Evolutionary conservation across 805 yeast genomes (phyloP), one percentile per base, ranked within the genome.

Genomic region (Metschnikowia vanudenii): DNA sequence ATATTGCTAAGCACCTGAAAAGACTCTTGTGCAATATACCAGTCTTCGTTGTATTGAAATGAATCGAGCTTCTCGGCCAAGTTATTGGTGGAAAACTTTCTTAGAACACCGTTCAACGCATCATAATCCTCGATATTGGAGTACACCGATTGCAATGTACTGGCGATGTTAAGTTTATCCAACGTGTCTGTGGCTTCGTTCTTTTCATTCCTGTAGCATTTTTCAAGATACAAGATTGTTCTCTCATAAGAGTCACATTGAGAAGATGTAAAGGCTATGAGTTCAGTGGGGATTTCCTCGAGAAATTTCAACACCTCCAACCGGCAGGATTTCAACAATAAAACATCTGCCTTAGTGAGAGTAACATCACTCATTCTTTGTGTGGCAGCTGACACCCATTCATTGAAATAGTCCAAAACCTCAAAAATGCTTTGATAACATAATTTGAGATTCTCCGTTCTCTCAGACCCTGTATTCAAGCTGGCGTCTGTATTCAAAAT

Each of bases 51-150:
- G 54, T 87, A 90, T 55, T 89, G 94, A 43, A 92, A 81, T 47
- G 88, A 88, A 6, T 82, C 72, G 20, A 91, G 76, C 59, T 88
- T 87, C 50, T 90, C 91, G n/a, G 80, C 77, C 37, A 89, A 67
- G 52, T 81, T 80, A 34, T 81, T 79, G 0, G 85, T 77, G 0
- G 96, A 81, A 55, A 88, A 84, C 49, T 76, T 76, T 49, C 87
- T 82, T 46, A 91, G 68, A 4, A 88, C 81, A 18, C 99, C 99
- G 60, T 87, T 91, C 28, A 94, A 72, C 0, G 96, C 83, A 68
- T 94, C 99, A 31, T 84, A 76, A 59, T 95, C 99, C 56, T 89
- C 92, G 40, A 94, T 80, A 47, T 81, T 85, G 7, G 96, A 84
- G 62, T 94, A 94, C 71, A 91, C 86, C 22, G 77, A 75, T 56